phyloP scores from a whole-genome alignment of 225 moss, liverwort and hornwort genomes.

The Rhytidiadelphus loreus region DNA sequence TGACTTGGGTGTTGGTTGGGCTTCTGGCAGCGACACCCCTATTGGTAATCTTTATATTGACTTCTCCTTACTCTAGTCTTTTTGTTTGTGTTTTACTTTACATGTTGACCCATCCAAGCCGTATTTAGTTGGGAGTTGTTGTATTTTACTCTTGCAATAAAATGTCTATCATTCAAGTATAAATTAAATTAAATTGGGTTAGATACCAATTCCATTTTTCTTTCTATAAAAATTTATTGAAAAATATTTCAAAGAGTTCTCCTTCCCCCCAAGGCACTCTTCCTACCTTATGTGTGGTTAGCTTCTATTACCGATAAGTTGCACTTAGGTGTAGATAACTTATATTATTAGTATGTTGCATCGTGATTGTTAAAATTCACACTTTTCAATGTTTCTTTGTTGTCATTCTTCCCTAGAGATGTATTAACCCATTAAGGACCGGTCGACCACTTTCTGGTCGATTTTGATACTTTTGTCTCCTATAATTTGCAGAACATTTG shows the following conservation, averaged over 20 bases:
- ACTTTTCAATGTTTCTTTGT: not conserved
- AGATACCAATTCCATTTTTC: not conserved
- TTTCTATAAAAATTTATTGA: not conserved
- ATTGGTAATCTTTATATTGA: not conserved
- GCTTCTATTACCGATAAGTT: not conserved
- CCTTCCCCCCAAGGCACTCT: not conserved
- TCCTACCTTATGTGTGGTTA: not conserved
- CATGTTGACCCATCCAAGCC: not conserved
- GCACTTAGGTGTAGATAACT: not conserved
- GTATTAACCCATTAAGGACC: too few species aligned
- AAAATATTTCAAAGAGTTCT: not conserved
- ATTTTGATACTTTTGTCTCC: too few species aligned
- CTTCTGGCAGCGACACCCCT: rapidly evolving
- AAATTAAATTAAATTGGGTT: not conserved
- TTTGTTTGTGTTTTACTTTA: not conserved
- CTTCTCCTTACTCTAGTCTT: not conserved
- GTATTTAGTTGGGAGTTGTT: not conserved
- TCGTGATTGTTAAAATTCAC: not conserved
- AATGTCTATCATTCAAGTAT: not conserved
- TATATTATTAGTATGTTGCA: not conserved
- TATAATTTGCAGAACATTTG: too few species aligned
- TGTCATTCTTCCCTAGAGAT: not conserved
- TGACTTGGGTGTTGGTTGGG: not conserved
- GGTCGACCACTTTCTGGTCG: too few species aligned
- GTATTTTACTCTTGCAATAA: not conserved